These are phyloP conservation scores for Drechslera avenae DNA, from an alignment of 2,329 filamentous ascomycete genomes.

Conservation along the genomic window DNA sequence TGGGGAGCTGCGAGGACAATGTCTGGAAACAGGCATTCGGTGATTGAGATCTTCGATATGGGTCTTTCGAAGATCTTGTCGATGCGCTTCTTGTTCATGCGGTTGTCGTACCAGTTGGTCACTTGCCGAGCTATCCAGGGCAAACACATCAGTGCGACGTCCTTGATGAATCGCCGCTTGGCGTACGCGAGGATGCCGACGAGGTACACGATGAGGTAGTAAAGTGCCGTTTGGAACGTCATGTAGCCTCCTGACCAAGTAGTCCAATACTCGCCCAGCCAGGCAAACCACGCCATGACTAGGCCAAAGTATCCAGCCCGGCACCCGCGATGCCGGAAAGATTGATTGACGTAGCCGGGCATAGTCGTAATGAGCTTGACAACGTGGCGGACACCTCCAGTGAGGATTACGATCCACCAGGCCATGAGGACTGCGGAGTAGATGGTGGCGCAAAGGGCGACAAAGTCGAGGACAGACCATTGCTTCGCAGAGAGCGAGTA, in stretches of 20 bases:
- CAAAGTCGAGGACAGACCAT: no score
- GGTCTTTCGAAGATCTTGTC: constrained; percentile 1
- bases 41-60: background rate
- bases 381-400: no score
- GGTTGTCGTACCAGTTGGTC: constrained; percentile 1
- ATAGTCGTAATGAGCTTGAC: no score
- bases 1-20: background rate
- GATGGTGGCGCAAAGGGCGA: no score
- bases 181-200: background rate
- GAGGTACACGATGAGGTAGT: background rate
- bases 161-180: background rate
- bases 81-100: constrained; percentile 2
- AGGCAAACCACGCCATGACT: background rate
- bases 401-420: no score
- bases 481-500: no score
- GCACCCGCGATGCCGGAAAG: no score
- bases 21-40: constrained; percentile 10
- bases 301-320: background rate
- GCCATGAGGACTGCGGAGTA: no score
- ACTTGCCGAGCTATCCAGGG: background rate
- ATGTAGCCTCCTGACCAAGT: no score
- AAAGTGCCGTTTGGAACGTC: background rate
- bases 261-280: background rate
- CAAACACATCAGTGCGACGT: background rate
- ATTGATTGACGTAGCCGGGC: no score